Evolutionary conservation across 139 green algal species (phyloP).

Genomic region (Mesostigma viride): DNA sequence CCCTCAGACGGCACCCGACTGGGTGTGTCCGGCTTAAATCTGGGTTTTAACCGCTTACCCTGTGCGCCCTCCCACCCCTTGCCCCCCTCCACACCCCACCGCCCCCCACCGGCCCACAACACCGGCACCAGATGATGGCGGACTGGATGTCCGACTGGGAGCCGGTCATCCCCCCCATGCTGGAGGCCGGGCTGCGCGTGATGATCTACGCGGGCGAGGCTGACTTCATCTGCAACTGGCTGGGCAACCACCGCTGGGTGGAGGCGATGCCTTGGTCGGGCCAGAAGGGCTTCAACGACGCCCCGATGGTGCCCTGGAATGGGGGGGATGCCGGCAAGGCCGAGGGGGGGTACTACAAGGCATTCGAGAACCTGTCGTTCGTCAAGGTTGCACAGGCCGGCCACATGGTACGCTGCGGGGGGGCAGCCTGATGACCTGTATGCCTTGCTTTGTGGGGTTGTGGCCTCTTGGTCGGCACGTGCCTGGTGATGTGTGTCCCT

Average conservation of each 20-base stretch:
- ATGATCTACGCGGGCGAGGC: conserved; percentile 40
- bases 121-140: too few species aligned
- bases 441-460: too few species aligned
- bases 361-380: conserved; percentile 6
- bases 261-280: conserved; percentile 31
- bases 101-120: too few species aligned
- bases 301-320: conserved; percentile 4
- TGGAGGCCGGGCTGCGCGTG: conserved; percentile 30
- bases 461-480: too few species aligned
- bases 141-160: conserved; percentile 42
- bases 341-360: neutral
- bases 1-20: too few species aligned
- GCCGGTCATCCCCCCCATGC: conserved; percentile 29
- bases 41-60: too few species aligned
- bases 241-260: conserved; percentile 39
- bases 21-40: too few species aligned
- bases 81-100: too few species aligned
- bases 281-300: conserved; percentile 18
- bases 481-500: too few species aligned
- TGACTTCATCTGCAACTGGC: conserved; percentile 47
- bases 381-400: conserved; percentile 12
- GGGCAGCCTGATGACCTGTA: too few species aligned
- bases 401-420: conserved; percentile 27
- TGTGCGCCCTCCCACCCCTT: too few species aligned
- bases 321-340: conserved; percentile 14